Evolutionary conservation across 352 stramenopile genomes (phyloP), one percentile per base, ranked within the genome.

Genomic region (Pythium scleroteichum): DNA sequence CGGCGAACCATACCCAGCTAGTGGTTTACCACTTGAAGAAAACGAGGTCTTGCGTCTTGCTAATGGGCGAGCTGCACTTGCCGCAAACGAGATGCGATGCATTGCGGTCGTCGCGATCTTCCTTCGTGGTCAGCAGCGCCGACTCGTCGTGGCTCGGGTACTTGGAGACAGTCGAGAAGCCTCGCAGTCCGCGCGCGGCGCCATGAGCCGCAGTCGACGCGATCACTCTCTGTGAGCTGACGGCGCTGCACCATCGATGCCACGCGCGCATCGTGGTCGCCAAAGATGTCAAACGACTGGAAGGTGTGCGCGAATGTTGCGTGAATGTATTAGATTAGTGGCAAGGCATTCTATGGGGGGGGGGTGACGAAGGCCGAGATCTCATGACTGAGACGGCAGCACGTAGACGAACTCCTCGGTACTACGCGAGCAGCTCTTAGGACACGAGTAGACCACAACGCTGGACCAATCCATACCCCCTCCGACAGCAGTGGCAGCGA

Each of bases 401-500:
- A 93, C 79, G 59, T 81, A 80, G 16, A 90, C 59, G 45, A 88
- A 87, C 57, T 95, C 85, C 32, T 90, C 80, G 29, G 70, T 68
- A 55, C 82, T 89, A 7, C 65, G 64, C 10, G 64, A 20, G 53
- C 85, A 95, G 60, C 83, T 93, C 33, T 64, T 66, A 8, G 83
- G 78, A 47, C 85, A 95, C 39, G 81, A 87, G 61, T 87, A 95
- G 8, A 95, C 72, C 14, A 91, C 61, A 12, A 92, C 72, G 49
- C 82, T 90, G 29, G 88, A 65, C 85, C 85, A 95, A 33, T 95
- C 85, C 83, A 93, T 95, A 33, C 82, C 82, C 10, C 66, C 71
- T 26, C 46, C 32, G 20, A 40, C 24, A 17, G 35, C 26, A 5
- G 48, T 22, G 2, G 57, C 49, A 3, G 38, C 23, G 3, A 27